Evolutionary conservation across 2,329 filamentous ascomycete species (phyloP).

Genomic region (Xylaria sp.): DNA sequence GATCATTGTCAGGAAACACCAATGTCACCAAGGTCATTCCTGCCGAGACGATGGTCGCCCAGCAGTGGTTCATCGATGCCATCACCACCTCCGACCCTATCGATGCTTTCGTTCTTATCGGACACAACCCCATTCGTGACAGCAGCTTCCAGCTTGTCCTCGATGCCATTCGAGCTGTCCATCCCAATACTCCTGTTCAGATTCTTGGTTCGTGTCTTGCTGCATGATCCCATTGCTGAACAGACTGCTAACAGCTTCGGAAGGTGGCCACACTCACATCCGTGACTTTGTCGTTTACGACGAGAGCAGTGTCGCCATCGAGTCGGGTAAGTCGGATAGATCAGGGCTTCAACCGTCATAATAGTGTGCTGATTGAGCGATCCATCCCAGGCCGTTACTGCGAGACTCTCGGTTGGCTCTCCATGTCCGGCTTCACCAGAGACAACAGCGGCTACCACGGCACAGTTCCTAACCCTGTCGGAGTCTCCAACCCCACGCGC

Average conservation of each 20-base stretch:
- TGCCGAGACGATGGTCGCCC: slow-evolving; percentile 45
- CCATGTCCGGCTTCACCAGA: slow-evolving; percentile 54
- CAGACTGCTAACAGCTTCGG: slow-evolving; percentile 6
- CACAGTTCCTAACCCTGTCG: slow-evolving; percentile 32
- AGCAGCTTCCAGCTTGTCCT: slow-evolving; percentile 45
- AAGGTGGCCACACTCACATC: slow-evolving; percentile 58
- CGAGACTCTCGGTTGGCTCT: slow-evolving; percentile 62
- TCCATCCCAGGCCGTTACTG: slow-evolving; percentile 51
- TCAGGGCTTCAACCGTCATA: not conserved
- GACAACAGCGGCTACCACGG: slow-evolving; percentile 40
- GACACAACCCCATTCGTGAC: slow-evolving; percentile 55
- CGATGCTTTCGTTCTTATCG: slow-evolving; percentile 58
- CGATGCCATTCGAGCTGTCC: slow-evolving; percentile 52
- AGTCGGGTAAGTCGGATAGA: slow-evolving; percentile 37
- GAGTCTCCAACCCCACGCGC: slow-evolving; percentile 37
- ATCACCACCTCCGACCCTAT: slow-evolving; percentile 49
- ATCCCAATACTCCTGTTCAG: slow-evolving; percentile 56
- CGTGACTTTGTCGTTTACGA: slow-evolving; percentile 62
- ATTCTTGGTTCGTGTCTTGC: slow-evolving; percentile 41
- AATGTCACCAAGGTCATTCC: slow-evolving; percentile 57
- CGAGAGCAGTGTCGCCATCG: slow-evolving; percentile 54
- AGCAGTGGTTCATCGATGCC: slow-evolving; percentile 56
- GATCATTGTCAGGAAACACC: slow-evolving; percentile 44
- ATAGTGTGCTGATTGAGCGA: not conserved
- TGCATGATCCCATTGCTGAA: not conserved